Base-by-base conservation (phyloP, 2,329 filamentous ascomycete genomes). In the Monilinia aucupariae region DNA sequence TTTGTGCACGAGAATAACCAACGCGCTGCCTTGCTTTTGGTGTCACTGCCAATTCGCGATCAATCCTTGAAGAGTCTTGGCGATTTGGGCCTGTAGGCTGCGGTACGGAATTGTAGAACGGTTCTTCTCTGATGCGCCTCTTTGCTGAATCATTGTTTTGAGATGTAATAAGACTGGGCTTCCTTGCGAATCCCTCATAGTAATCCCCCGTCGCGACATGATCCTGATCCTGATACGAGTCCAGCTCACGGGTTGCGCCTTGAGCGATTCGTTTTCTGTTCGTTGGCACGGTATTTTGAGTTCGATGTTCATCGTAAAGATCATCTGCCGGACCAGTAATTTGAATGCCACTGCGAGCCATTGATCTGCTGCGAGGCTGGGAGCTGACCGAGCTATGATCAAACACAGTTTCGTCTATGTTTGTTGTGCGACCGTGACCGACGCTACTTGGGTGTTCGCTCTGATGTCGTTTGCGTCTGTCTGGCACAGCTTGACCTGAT, bases 401-500 rank as follows among this genome's bases (percentile, higher is more conserved):
- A 47, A 25, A 34, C 30, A 47, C 22, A 12, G 43, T 25, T 20
- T 56, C 41, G 4, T 56, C 54, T 20, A 7, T 45, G 2, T 47
- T 25, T 47, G 13, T 34, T 7, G 30, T 47, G 54, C 41, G 41
- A 22, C 27, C n/a, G 30, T n/a, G 54, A 12, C n/a, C 20, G 25
- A 12, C 8, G 10, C n/a, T 22, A 27, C 30, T 39, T 34, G 59
- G 49, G 15, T 53, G 39, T n/a, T 61, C 39, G 39, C 59, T 61
- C 41, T 61, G 59, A 37, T 55, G 49, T 27, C 59, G 39, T 53
- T 61, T 61, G 3, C n/a, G 15, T 54, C 48, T 25, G 2, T 13
- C 30, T 1, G 30, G 30, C 4, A 15, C 17, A 25, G 22, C 27
- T 15, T 47, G 25, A 34, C 17, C 8, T 2, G n/a, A 30, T n/a